A percentile compares a stretch with the other conserved stretches of the same genome.
Conservation (phyloP, 495 filamentous ascomycete genomes). For the Penicillium mononematosum region DNA sequence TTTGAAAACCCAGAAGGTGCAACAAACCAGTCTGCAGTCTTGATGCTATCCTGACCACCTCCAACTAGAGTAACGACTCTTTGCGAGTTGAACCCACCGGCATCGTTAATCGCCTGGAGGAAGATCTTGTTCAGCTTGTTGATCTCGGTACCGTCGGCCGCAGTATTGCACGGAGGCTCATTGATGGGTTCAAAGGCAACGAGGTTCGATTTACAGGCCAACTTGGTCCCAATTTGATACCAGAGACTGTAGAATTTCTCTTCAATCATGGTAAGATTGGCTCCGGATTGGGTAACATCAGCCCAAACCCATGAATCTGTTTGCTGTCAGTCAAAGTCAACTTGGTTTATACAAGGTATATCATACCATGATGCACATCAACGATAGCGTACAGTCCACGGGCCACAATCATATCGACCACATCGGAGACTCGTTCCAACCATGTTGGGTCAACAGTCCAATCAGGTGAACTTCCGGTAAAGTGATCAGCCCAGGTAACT, state of each 20-base stretch:
- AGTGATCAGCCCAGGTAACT: constrained; percentile 61
- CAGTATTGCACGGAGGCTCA: constrained; percentile 53
- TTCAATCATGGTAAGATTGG: constrained; percentile 53
- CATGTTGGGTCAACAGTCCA: constrained; percentile 55
- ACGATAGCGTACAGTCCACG: constrained; percentile 53
- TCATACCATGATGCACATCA: constrained; percentile 56
- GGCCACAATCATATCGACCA: constrained; percentile 55
- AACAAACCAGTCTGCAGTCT: constrained; percentile 56
- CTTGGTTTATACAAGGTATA: background rate
- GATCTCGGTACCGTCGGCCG: constrained; percentile 48
- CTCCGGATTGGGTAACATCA: constrained; percentile 47
- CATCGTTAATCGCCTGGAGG: constrained; percentile 51
- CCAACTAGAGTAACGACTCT: constrained; percentile 59
- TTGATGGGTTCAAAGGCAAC: constrained; percentile 64
- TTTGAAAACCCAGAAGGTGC: constrained; percentile 49
- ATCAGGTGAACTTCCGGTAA: constrained; percentile 46
- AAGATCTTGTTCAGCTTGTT: constrained; percentile 61
- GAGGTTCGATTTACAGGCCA: constrained; percentile 53
- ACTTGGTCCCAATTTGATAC: constrained; percentile 57
- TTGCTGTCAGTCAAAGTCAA: background rate
- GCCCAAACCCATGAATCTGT: constrained; percentile 58
- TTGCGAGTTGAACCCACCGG: constrained; percentile 56
- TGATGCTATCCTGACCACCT: constrained; percentile 47
- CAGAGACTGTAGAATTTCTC: constrained; percentile 57
- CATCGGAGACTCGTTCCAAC: constrained; percentile 60